Percentiles rank a stretch among this genome's conserved stretches.
Conservation (phyloP, 2,329 filamentous ascomycete species). For the Microthyrium microscopicum region DNA sequence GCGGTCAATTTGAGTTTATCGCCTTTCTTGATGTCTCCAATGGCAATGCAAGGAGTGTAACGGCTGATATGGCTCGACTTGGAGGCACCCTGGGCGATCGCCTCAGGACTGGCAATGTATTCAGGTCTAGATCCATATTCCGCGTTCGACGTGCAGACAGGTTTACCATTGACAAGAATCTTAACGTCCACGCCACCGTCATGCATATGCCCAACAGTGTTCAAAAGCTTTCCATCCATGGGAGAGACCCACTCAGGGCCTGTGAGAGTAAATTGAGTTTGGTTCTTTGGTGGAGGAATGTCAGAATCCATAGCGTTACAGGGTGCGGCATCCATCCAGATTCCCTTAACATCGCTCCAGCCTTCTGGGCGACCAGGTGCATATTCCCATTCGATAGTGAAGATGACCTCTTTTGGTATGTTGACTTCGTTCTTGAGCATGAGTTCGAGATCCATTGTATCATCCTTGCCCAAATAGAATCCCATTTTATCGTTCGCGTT, state of each 20-base stretch:
- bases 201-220: constrained; percentile 7
- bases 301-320: constrained; percentile 3
- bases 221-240: constrained; percentile 6
- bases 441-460: constrained; percentile 6
- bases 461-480: constrained; percentile 5
- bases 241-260: not conserved
- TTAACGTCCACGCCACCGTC: constrained; percentile 5
- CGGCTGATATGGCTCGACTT: constrained; percentile 6
- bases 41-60: constrained; percentile 1
- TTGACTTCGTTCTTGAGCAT: constrained; percentile 7
- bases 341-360: constrained; percentile 3
- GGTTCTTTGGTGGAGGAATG: constrained; percentile 2
- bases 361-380: not conserved
- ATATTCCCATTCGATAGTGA: constrained; percentile 5
- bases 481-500: constrained; percentile 4
- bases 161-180: constrained; percentile 4
- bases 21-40: constrained; percentile 8
- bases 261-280: constrained; percentile 5
- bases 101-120: constrained; percentile 1
- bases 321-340: constrained; percentile 7
- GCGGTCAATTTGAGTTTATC: constrained; percentile 5
- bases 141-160: constrained; percentile 4
- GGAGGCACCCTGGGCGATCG: constrained; percentile 3
- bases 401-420: constrained; percentile 2
- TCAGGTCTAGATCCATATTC: constrained; percentile 1